Conservation (phyloP, 495 filamentous ascomycete species). For the Cercophora sp. region DNA sequence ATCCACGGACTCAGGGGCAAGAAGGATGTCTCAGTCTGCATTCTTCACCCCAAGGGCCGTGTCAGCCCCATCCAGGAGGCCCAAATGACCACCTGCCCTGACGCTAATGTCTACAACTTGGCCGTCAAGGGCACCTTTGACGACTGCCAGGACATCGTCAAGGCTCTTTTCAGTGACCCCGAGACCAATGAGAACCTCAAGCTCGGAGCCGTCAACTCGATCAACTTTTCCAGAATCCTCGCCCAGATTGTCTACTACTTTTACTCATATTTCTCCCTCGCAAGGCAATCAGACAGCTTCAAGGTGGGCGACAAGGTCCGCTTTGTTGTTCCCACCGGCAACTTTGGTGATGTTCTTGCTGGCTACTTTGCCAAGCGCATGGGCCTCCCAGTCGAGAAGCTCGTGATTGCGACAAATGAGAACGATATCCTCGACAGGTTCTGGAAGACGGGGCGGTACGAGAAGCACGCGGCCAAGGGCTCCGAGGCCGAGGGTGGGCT, state of each 20-base stretch:
- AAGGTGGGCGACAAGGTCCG: conserved; percentile 59
- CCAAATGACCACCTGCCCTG: conserved; percentile 90
- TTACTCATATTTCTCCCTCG: conserved; percentile 79
- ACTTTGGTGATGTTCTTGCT: conserved; percentile 64
- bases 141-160: conserved; percentile 95
- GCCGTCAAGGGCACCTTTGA: conserved; percentile 87
- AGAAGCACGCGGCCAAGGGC: conserved; percentile 64
- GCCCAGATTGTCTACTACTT: conserved; percentile 95
- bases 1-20: conserved; percentile 97
- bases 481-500: conserved; percentile 53
- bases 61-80: conserved; percentile 85
- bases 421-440: conserved; percentile 88
- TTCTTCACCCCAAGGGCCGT: conserved; percentile 79
- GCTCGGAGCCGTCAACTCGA: conserved; percentile 83
- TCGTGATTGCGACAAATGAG: conserved; percentile 86
- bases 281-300: conserved; percentile 45
- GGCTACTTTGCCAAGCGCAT: conserved; percentile 89
- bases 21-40: conserved; percentile 90
- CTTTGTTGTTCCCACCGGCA: conserved; percentile 84
- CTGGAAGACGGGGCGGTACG: conserved; percentile 76
- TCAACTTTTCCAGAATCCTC: conserved; percentile 87
- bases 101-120: conserved; percentile 85
- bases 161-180: conserved; percentile 81
- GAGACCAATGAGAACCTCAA: conserved; percentile 67
- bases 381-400: conserved; percentile 79